phyloP scores from a whole-genome alignment of 2,329 filamentous ascomycete species.

The Pseudocercospora cruenta region DNA sequence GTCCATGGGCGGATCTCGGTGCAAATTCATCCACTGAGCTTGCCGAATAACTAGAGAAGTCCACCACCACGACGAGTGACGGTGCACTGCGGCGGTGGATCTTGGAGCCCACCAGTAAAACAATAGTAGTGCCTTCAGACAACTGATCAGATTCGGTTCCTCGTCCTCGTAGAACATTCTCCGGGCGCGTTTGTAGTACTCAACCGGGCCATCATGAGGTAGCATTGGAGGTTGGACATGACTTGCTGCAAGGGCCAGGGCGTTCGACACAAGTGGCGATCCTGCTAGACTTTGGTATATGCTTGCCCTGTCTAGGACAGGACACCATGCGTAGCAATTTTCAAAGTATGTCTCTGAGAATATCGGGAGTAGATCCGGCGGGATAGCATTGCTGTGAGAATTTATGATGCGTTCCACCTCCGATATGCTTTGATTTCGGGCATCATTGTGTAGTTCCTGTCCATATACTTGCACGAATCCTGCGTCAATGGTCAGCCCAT shows the following conservation, averaged over 20 bases:
- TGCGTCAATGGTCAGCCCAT: not conserved
- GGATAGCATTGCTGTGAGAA: conserved; percentile 1
- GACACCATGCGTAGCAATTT: conserved; percentile 12
- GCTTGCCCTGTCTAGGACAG: conserved; percentile 3
- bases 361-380: conserved; percentile 4
- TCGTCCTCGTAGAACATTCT: conserved; percentile 19
- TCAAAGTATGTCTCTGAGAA: conserved; percentile 13
- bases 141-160: conserved; percentile 11
- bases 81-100: conserved; percentile 11
- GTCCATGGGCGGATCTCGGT: conserved; percentile 3
- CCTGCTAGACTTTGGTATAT: not conserved
- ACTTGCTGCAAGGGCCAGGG: conserved; percentile 11
- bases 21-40: conserved; percentile 13
- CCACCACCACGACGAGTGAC: conserved; percentile 20
- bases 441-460: conserved; percentile 1
- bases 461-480: conserved; percentile 11
- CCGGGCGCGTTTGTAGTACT: conserved; percentile 13
- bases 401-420: not conserved
- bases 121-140: conserved; percentile 8
- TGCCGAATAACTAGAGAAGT: conserved; percentile 15
- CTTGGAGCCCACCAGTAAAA: conserved; percentile 20
- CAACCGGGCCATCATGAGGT: conserved; percentile 11
- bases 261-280: conserved; percentile 13
- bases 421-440: conserved; percentile 4
- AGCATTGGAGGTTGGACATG: conserved; percentile 15